phyloP scores from a whole-genome alignment of 768 basidiomycete species.

The Phaffia australis region DNA sequence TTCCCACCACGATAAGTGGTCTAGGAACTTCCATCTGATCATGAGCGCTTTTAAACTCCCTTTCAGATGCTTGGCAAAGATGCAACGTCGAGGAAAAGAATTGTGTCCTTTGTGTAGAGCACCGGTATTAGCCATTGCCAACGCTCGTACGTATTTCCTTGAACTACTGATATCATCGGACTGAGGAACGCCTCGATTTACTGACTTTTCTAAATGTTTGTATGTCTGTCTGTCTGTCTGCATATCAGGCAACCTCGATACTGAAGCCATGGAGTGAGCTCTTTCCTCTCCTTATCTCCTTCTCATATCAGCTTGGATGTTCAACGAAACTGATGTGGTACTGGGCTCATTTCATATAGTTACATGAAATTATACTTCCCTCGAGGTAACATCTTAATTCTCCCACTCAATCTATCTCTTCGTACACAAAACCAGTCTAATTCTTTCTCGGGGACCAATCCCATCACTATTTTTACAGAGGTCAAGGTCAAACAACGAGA shows the following conservation, averaged over 20 bases:
- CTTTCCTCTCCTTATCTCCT: not conserved
- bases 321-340: constrained; percentile 33
- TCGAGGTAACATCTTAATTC: too few species aligned
- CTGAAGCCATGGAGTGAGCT: constrained; percentile 36
- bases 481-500: constrained; percentile 58
- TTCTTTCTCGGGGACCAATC: too few species aligned
- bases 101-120: constrained; percentile 79
- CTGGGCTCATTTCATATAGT: too few species aligned
- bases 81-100: constrained; percentile 67
- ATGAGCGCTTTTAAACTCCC: not conserved
- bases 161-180: not conserved
- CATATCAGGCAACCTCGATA: constrained; percentile 35
- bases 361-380: constrained; percentile 94
- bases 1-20: too few species aligned
- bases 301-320: not conserved
- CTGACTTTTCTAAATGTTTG: not conserved
- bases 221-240: too few species aligned
- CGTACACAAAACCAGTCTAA: too few species aligned
- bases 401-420: too few species aligned
- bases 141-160: constrained; percentile 43
- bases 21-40: constrained; percentile 1
- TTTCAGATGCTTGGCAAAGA: constrained; percentile 59
- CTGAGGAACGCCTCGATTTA: not conserved
- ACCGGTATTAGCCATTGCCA: constrained; percentile 59
- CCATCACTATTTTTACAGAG: too few species aligned